Evolutionary conservation across 441 rosid species (phyloP).

Genomic region (Isatis lusitanica): DNA sequence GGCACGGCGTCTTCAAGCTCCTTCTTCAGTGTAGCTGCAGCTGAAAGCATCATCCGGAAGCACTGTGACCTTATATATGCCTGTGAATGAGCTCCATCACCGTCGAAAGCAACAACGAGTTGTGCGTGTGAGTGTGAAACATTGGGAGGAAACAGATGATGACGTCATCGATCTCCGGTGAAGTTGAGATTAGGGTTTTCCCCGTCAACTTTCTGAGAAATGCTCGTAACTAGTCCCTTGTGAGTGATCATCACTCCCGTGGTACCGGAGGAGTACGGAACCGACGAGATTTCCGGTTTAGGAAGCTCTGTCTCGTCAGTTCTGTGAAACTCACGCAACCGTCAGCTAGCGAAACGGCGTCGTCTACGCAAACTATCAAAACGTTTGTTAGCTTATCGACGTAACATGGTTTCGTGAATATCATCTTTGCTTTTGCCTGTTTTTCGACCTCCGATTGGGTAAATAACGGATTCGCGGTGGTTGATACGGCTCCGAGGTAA

Average conservation of each 20-base stretch:
- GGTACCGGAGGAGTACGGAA: conserved; percentile 59
- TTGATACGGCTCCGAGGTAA: conserved; percentile 40
- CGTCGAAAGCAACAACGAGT: conserved; percentile 48
- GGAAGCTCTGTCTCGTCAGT: conserved; percentile 36
- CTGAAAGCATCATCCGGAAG: conserved; percentile 52
- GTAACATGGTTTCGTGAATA: conserved; percentile 40
- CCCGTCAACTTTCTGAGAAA: conserved; percentile 48
- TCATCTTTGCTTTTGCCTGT: conserved; percentile 45
- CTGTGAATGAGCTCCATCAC: conserved; percentile 46
- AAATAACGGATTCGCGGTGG: conserved; percentile 53
- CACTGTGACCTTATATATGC: conserved; percentile 47
- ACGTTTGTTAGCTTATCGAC: conserved; percentile 36
- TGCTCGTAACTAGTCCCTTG: conserved; percentile 40
- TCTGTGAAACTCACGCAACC: conserved; percentile 40
- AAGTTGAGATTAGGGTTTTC: conserved; percentile 50
- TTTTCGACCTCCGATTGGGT: conserved; percentile 44
- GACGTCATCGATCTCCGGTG: conserved; percentile 43
- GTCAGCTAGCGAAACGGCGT: conserved; percentile 24
- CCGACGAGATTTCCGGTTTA: conserved; percentile 37
- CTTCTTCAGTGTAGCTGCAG: conserved; percentile 57
- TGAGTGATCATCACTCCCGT: conserved; percentile 59
- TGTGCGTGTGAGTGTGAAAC: conserved; percentile 52
- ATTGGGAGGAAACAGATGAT: conserved; percentile 50
- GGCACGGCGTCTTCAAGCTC: conserved; percentile 59
- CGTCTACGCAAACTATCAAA: conserved; percentile 29